Conservation (phyloP, 345 rosid genomes). For the Bruguiera gymnorhiza region DNA sequence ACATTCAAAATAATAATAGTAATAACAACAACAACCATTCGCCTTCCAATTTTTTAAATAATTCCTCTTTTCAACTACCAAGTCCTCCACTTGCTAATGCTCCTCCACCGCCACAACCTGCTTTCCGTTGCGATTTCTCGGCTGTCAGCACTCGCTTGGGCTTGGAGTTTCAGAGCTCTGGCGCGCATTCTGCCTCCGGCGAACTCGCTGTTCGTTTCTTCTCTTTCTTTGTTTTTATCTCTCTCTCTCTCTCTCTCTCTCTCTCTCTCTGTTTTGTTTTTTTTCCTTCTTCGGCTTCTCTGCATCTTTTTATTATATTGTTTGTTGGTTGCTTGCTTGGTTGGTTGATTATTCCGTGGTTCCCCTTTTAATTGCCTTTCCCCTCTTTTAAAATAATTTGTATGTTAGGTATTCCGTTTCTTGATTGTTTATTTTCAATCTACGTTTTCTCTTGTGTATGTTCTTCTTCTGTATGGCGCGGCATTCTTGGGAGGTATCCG, state of each 20-base stretch:
- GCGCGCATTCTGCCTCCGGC: slow-evolving; percentile 35
- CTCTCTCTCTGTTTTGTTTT: not conserved
- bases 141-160: slow-evolving; percentile 19
- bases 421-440: no score
- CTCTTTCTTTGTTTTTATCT: not conserved
- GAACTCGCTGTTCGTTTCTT: slow-evolving; percentile 33
- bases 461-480: no score
- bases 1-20: not conserved
- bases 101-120: slow-evolving; percentile 9
- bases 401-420: no score
- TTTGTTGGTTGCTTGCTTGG: not conserved
- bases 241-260: no score
- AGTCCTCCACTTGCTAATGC: slow-evolving; percentile 14
- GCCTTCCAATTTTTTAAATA: slow-evolving; percentile 17
- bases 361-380: not conserved
- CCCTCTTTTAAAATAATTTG: not conserved
- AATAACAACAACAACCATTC: not conserved
- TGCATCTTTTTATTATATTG: not conserved
- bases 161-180: slow-evolving; percentile 4
- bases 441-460: no score
- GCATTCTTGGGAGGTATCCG: no score
- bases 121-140: slow-evolving; percentile 1
- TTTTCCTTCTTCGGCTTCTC: not conserved
- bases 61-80: slow-evolving; percentile 8
- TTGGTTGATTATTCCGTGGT: not conserved